Evolutionary conservation across 495 filamentous ascomycete species (phyloP).

Genomic region (Choiromyces venosus): DNA sequence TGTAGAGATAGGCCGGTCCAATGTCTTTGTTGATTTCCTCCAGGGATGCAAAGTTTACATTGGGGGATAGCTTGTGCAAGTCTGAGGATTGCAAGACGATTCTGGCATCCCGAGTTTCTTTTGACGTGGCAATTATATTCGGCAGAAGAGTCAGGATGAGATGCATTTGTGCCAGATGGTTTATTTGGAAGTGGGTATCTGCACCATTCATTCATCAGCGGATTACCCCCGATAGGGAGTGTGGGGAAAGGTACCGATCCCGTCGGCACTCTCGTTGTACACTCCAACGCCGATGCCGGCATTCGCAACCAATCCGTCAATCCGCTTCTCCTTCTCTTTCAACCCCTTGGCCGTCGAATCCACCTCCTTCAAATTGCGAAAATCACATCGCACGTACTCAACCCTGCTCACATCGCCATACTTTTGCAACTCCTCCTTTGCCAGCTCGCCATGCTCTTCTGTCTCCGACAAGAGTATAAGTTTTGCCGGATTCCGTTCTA

Average conservation of each 20-base stretch:
- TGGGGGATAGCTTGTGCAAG: conserved; percentile 50
- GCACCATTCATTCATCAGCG: neutral
- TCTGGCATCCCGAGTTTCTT: conserved; percentile 45
- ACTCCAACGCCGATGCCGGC: conserved; percentile 46
- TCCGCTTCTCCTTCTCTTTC: conserved; percentile 40
- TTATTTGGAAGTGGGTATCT: conserved; percentile 47
- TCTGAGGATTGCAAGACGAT: conserved; percentile 54
- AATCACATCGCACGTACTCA: conserved; percentile 48
- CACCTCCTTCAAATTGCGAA: conserved; percentile 45
- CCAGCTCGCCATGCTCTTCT: conserved; percentile 47
- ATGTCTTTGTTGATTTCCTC: conserved; percentile 54
- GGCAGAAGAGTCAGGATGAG: conserved; percentile 46
- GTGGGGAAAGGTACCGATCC: conserved; percentile 28
- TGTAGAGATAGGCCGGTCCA: conserved; percentile 52
- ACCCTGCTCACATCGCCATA: conserved; percentile 45
- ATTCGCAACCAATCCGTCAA: conserved; percentile 47
- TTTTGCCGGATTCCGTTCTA: conserved; percentile 49
- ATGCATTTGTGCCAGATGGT: conserved; percentile 45
- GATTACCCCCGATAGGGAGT: neutral
- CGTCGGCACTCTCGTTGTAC: conserved; percentile 42
- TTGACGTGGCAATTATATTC: conserved; percentile 38
- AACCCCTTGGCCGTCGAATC: conserved; percentile 45
- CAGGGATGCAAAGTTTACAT: conserved; percentile 48
- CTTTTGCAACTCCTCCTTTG: conserved; percentile 44
- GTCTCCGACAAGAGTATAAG: conserved; percentile 50